These are phyloP conservation scores for Heliamphora exappendiculata DNA, from an alignment of 148 eudicot genomes.

Conservation along the genomic window DNA sequence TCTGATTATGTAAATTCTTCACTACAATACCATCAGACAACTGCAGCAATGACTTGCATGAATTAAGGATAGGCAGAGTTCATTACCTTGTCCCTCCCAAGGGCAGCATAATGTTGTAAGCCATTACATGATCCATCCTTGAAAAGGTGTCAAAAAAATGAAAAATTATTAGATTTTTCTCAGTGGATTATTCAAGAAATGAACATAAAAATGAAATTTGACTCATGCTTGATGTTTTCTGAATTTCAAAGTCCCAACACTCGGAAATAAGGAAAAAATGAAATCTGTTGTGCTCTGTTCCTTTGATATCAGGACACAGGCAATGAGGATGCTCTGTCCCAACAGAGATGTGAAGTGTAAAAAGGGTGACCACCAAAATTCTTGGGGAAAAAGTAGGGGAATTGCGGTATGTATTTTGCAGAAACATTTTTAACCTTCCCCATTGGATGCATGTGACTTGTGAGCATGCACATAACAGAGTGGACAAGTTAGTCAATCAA, in stretches of 20 bases:
- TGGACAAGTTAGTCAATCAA: not conserved
- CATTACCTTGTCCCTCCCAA: constrained; percentile 96
- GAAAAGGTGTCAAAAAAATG: constrained; percentile 5
- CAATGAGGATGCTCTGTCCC: no score
- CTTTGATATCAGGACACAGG: no score
- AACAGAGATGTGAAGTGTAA: not conserved
- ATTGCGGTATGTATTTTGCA: not conserved
- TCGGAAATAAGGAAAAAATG: not conserved
- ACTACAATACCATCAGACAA: not conserved
- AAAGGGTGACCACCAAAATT: not conserved
- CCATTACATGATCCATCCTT: constrained; percentile 99
- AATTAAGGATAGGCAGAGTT: not conserved
- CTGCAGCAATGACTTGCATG: not conserved
- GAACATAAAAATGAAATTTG: not conserved
- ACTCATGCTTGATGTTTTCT: not conserved
- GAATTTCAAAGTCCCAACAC: not conserved
- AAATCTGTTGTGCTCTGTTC: not conserved
- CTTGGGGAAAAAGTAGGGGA: not conserved
- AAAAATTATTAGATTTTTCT: not conserved
- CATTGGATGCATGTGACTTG: not conserved
- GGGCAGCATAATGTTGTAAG: constrained; percentile 97
- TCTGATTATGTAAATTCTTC: not conserved
- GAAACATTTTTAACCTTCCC: not conserved
- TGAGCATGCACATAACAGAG: not conserved
- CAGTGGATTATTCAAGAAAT: not conserved